These are phyloP conservation scores for Termitomyces sp. DNA, from an alignment of 768 basidiomycete genomes.

Conservation along the genomic window DNA sequence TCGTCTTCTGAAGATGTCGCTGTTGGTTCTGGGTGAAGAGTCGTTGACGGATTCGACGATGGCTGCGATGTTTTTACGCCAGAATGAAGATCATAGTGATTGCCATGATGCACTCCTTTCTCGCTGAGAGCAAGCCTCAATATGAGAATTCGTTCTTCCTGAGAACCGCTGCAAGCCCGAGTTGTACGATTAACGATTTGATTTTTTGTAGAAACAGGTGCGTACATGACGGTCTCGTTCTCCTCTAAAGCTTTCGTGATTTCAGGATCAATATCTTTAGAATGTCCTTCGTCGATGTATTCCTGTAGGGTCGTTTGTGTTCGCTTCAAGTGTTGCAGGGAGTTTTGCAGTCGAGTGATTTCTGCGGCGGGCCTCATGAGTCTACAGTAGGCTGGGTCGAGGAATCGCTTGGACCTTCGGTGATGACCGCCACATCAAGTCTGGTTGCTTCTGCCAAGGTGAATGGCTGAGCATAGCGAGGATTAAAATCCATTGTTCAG, in stretches of 20 bases:
- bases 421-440: conserved; percentile 62
- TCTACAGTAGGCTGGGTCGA: background rate
- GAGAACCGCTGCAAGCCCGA: conserved; percentile 52
- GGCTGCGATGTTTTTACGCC: background rate
- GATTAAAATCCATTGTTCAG: conserved; percentile 57
- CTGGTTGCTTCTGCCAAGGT: conserved; percentile 56
- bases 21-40: background rate
- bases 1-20: conserved; percentile 1
- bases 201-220: conserved; percentile 1
- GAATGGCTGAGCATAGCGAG: conserved; percentile 72
- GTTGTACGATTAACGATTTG: conserved; percentile 1
- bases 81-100: conserved; percentile 38
- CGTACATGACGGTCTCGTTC: conserved; percentile 69
- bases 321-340: conserved; percentile 51
- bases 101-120: conserved; percentile 46
- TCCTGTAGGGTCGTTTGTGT: conserved; percentile 58
- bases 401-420: conserved; percentile 48
- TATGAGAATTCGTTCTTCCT: conserved; percentile 70
- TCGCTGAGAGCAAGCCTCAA: conserved; percentile 58
- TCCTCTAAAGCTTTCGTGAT: conserved; percentile 58
- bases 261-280: conserved; percentile 46
- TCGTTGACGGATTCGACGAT: background rate
- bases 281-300: conserved; percentile 30
- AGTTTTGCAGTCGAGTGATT: conserved; percentile 70
- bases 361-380: conserved; percentile 38